Conservation (phyloP, 2,329 filamentous ascomycete genomes). For the Pseudogymnoascus sp. region DNA sequence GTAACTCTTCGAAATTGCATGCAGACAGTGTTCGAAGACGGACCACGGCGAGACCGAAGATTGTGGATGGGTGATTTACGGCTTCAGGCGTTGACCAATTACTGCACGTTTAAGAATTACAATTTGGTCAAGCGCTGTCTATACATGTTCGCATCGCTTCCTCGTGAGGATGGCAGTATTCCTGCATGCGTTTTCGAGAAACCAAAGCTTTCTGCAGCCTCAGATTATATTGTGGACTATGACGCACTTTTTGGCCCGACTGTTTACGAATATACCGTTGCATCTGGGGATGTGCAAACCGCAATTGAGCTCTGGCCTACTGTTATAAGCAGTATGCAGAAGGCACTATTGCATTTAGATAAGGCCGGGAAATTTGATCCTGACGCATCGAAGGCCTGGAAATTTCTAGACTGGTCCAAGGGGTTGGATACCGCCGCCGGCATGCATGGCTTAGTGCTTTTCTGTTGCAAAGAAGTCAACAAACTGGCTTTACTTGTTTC, state of each 20-base stretch:
- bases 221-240: slow-evolving; percentile 34
- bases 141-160: slow-evolving; percentile 30
- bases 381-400: slow-evolving; percentile 21
- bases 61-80: slow-evolving; percentile 33
- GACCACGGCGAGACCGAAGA: slow-evolving; percentile 31
- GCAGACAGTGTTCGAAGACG: slow-evolving; percentile 35
- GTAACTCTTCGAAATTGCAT: slow-evolving; percentile 33
- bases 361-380: slow-evolving; percentile 19
- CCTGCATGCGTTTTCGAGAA: slow-evolving; percentile 32
- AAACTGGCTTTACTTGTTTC: slow-evolving; percentile 24
- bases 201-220: slow-evolving; percentile 24
- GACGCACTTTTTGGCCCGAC: slow-evolving; percentile 30
- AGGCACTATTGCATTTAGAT: slow-evolving; percentile 23
- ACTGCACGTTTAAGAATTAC: slow-evolving; percentile 31
- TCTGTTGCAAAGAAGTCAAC: slow-evolving; percentile 26
- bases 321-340: slow-evolving; percentile 26
- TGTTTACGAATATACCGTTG: slow-evolving; percentile 29
- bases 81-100: slow-evolving; percentile 32
- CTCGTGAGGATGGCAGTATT: slow-evolving; percentile 28
- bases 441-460: slow-evolving; percentile 27
- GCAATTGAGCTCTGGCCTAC: slow-evolving; percentile 29
- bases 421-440: slow-evolving; percentile 27
- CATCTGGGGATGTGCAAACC: slow-evolving; percentile 26
- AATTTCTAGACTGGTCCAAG: slow-evolving; percentile 30
- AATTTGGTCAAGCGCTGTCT: slow-evolving; percentile 31